Conservation (phyloP, 2,329 filamentous ascomycete genomes). For the Lecanicillium sp. region DNA sequence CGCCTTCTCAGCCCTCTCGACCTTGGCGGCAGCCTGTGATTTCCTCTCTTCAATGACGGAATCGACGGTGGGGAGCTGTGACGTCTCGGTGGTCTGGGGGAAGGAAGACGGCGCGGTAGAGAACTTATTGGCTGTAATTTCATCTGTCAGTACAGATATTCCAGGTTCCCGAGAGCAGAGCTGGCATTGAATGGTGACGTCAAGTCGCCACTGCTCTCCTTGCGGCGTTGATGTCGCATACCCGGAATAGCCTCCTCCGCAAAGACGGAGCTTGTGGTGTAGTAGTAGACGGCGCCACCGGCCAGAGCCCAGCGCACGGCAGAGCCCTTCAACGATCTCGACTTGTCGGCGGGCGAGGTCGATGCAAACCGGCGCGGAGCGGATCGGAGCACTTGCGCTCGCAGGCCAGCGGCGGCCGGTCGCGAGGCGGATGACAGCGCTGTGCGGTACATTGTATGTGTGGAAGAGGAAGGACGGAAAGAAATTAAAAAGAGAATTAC, state of each 20-base stretch:
- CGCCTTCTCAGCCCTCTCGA: constrained; percentile 20
- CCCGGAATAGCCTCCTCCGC: constrained; percentile 67
- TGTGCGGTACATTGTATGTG: constrained; percentile 45
- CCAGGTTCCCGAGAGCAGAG: background rate
- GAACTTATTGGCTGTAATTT: constrained; percentile 22
- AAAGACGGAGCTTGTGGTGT: constrained; percentile 84
- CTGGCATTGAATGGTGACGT: background rate
- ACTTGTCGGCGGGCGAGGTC: constrained; percentile 51
- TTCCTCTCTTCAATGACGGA: constrained; percentile 56
- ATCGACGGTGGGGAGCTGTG: constrained; percentile 54
- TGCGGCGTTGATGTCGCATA: constrained; percentile 38
- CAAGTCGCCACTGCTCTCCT: background rate
- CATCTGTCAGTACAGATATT: background rate
- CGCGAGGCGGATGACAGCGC: constrained; percentile 43
- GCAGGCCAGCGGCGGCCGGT: constrained; percentile 37
- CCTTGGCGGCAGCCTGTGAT: constrained; percentile 23
- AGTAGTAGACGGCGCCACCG: constrained; percentile 77
- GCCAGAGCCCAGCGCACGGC: constrained; percentile 70
- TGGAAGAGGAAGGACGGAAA: constrained; percentile 13
- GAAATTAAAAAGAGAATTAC: constrained; percentile 11
- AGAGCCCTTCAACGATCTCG: constrained; percentile 76
- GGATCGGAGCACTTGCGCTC: constrained; percentile 33
- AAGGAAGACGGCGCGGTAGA: constrained; percentile 43
- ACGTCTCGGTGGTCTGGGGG: constrained; percentile 40
- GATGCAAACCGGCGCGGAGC: constrained; percentile 47